These are phyloP conservation scores for Glonium stellatum DNA, from an alignment of 495 filamentous ascomycete genomes.

Conservation along the genomic window DNA sequence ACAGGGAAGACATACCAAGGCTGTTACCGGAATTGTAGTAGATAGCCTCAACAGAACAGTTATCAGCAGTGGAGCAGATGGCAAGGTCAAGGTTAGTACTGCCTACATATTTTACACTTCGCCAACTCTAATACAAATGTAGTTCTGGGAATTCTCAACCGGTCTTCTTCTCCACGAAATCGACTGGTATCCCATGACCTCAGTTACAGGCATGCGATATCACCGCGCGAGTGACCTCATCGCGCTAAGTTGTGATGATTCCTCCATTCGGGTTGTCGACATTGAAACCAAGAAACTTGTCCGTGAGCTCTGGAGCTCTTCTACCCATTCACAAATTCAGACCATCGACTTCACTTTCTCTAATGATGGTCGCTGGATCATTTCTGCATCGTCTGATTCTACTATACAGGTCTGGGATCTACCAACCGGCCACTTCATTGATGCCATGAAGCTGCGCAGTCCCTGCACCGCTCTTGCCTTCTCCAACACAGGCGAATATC, in stretches of 20 bases:
- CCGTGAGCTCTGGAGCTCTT: constrained; percentile 68
- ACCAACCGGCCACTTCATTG: constrained; percentile 89
- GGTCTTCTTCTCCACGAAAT: constrained; percentile 73
- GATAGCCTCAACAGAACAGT: constrained; percentile 77
- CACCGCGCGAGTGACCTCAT: constrained; percentile 77
- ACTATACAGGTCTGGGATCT: constrained; percentile 89
- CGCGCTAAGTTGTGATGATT: constrained; percentile 82
- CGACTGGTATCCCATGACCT: constrained; percentile 76
- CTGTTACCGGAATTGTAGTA: constrained; percentile 77
- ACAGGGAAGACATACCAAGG: constrained; percentile 63
- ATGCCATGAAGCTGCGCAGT: constrained; percentile 68
- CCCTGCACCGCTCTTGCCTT: constrained; percentile 79
- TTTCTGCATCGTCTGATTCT: constrained; percentile 78
- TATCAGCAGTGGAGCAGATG: constrained; percentile 81
- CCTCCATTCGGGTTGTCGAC: constrained; percentile 82
- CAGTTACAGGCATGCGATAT: constrained; percentile 67
- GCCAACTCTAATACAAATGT: constrained; percentile 2
- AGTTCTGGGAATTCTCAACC: constrained; percentile 87
- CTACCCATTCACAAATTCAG: constrained; percentile 11
- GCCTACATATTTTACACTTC: not conserved
- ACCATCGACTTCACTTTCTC: constrained; percentile 60
- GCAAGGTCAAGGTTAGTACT: constrained; percentile 63
- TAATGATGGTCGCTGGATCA: constrained; percentile 86
- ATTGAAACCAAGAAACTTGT: constrained; percentile 83
- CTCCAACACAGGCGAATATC: constrained; percentile 81